Percentiles rank a stretch among this genome's conserved stretches.
These are phyloP conservation scores for Sungouiozyma intestinalis DNA, from an alignment of 805 yeast genomes.

Conservation along the genomic window DNA sequence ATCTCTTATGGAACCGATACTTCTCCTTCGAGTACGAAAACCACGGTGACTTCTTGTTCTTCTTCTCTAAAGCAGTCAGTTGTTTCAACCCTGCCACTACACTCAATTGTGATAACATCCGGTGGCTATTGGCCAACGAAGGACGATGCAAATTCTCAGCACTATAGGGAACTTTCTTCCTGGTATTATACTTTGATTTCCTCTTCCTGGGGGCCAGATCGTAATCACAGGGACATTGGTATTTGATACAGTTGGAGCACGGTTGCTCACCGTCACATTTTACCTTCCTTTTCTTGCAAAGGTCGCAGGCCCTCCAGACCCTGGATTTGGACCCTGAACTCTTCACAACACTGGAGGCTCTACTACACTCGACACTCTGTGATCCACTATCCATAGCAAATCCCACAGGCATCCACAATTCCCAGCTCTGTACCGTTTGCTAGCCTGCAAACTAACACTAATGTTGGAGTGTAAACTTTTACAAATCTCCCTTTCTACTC, in stretches of 20 bases:
- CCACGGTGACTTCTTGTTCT: slow-evolving; percentile 13
- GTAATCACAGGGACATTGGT: slow-evolving; percentile 8
- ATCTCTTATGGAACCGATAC: slow-evolving; percentile 39
- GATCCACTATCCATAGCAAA: neutral
- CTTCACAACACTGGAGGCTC: neutral
- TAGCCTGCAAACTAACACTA: too few species aligned
- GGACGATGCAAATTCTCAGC: neutral
- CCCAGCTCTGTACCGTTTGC: too few species aligned
- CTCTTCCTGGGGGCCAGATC: neutral
- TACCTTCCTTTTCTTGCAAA: slow-evolving; percentile 18
- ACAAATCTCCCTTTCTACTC: too few species aligned
- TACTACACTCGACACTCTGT: neutral
- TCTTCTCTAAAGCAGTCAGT: neutral
- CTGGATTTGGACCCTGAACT: neutral
- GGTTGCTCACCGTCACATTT: slow-evolving; percentile 20
- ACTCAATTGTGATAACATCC: neutral
- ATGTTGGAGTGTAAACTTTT: too few species aligned
- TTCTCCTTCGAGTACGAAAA: slow-evolving; percentile 30
- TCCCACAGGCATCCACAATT: neutral
- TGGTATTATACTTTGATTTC: neutral
- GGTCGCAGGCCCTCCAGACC: slow-evolving; percentile 12
- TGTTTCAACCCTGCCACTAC: neutral
- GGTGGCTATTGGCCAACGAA: neutral
- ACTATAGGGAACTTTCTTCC: neutral
- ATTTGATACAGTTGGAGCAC: slow-evolving; percentile 13